A percentile compares a stretch with the other conserved stretches of the same genome.
phyloP scores from a whole-genome alignment of 371 early-diverging fungal genomes.

The Mortierella sp. region DNA sequence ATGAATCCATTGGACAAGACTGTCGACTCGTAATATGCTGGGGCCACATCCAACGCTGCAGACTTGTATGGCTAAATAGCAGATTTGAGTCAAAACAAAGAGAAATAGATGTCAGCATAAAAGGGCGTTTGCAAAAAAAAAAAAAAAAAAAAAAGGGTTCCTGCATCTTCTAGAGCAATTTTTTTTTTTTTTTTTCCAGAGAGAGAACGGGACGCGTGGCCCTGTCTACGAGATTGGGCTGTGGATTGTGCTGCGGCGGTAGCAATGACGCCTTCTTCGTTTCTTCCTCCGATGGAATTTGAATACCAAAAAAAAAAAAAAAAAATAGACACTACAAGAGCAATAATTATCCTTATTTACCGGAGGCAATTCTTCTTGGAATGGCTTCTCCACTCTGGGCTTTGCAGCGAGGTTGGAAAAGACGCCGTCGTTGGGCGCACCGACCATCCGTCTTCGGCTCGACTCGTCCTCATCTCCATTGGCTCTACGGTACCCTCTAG shows the following conservation, averaged over 20 bases:
- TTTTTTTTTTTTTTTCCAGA: too few species aligned
- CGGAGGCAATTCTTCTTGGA: constrained; percentile 31
- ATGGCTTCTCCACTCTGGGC: constrained; percentile 56
- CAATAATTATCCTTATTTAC: constrained; percentile 14
- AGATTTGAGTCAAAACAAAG: background rate
- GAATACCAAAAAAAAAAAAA: too few species aligned
- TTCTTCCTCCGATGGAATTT: too few species aligned
- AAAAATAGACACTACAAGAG: background rate
- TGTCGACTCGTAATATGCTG: constrained; percentile 70
- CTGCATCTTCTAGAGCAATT: background rate
- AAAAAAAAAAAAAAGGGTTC: background rate
- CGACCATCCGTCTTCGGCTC: constrained; percentile 19
- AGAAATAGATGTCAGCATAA: background rate
- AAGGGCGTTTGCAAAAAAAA: background rate
- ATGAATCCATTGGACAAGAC: constrained; percentile 63
- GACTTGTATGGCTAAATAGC: constrained; percentile 67
- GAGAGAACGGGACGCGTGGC: too few species aligned
- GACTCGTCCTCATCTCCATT: constrained; percentile 2
- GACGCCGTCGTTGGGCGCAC: constrained; percentile 63
- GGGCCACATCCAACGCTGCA: constrained; percentile 68
- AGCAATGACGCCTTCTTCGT: too few species aligned
- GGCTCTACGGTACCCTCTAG: constrained; percentile 24
- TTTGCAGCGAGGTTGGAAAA: constrained; percentile 71
- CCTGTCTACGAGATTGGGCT: too few species aligned
- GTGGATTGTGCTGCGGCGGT: too few species aligned